A percentile compares a stretch with the other conserved stretches of the same genome.
Conservation (phyloP, 1,284 basidiomycete species). For the Chalciporus sp. region DNA sequence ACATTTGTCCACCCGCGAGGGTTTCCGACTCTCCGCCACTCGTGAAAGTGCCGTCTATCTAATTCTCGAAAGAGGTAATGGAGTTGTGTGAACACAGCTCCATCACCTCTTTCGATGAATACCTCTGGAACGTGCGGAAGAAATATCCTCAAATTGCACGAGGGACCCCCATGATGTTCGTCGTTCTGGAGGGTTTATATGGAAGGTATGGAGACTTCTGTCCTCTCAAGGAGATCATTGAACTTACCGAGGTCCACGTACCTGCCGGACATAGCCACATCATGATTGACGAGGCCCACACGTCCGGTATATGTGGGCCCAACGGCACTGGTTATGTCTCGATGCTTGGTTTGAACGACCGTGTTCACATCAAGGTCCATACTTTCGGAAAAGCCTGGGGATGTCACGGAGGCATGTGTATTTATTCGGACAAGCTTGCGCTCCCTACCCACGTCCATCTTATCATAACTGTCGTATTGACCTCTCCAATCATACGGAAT, state of each 20-base stretch:
- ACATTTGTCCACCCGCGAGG: slow-evolving; percentile 62
- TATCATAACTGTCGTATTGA: slow-evolving; percentile 50
- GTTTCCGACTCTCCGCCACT: slow-evolving; percentile 45
- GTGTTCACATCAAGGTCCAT: slow-evolving; percentile 49
- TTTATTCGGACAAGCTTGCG: background rate
- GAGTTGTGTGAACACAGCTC: slow-evolving; percentile 61
- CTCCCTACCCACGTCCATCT: background rate
- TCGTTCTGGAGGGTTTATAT: slow-evolving; percentile 62
- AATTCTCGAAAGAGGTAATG: slow-evolving; percentile 39
- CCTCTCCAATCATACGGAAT: slow-evolving; percentile 45
- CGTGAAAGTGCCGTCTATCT: slow-evolving; percentile 27
- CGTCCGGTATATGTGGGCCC: slow-evolving; percentile 47
- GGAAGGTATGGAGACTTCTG: slow-evolving; percentile 68
- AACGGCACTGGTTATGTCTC: slow-evolving; percentile 46
- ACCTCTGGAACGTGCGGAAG: slow-evolving; percentile 31
- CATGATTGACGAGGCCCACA: slow-evolving; percentile 60
- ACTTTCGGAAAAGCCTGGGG: slow-evolving; percentile 60
- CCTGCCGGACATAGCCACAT: slow-evolving; percentile 38
- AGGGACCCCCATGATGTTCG: slow-evolving; percentile 40
- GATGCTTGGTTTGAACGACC: slow-evolving; percentile 37
- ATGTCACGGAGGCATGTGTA: slow-evolving; percentile 72
- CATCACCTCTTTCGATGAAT: slow-evolving; percentile 27
- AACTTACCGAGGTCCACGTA: slow-evolving; percentile 36
- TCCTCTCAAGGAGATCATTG: slow-evolving; percentile 47
- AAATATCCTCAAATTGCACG: slow-evolving; percentile 20